These are phyloP conservation scores for Magnusiomyces ingens DNA, from an alignment of 1,139 yeast species.

Conservation along the genomic window DNA sequence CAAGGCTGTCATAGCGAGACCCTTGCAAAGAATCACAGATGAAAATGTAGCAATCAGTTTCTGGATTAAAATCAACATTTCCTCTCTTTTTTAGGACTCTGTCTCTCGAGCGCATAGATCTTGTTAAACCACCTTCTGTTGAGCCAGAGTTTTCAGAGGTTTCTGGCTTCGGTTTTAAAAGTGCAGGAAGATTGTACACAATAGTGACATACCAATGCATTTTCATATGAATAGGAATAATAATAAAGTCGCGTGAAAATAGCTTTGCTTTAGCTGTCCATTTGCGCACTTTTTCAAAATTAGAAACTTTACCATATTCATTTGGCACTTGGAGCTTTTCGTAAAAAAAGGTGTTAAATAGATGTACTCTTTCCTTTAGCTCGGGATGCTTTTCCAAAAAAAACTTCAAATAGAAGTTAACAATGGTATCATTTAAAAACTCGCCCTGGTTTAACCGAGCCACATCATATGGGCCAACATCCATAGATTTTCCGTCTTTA, in stretches of 20 bases:
- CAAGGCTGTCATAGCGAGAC: constrained; percentile 45
- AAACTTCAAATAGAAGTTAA: constrained; percentile 35
- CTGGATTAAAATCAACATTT: constrained; percentile 1
- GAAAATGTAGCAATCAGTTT: constrained; percentile 36
- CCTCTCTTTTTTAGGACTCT: too few relatives aligned
- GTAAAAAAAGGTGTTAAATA: constrained; percentile 82
- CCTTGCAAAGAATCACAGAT: constrained; percentile 66
- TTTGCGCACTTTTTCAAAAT: constrained; percentile 59
- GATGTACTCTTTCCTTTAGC: constrained; percentile 39
- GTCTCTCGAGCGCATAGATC: too few relatives aligned
- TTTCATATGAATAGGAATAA: constrained; percentile 76
- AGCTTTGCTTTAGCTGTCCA: constrained; percentile 76
- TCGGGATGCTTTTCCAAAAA: constrained; percentile 14
- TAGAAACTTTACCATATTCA: constrained; percentile 28
- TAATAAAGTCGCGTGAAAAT: constrained; percentile 51
- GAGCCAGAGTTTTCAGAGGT: background rate
- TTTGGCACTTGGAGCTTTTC: constrained; percentile 45
- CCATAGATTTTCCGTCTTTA: constrained; percentile 26
- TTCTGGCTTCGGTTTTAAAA: constrained; percentile 9
- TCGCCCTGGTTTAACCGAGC: constrained; percentile 34
- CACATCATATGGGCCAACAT: constrained; percentile 29
- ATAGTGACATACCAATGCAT: constrained; percentile 80
- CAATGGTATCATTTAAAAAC: constrained; percentile 38
- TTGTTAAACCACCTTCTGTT: too few relatives aligned
- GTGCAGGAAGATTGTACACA: constrained; percentile 25